These are phyloP conservation scores for Mucuna pruriens DNA, from an alignment of 306 rosid species.

Conservation along the genomic window DNA sequence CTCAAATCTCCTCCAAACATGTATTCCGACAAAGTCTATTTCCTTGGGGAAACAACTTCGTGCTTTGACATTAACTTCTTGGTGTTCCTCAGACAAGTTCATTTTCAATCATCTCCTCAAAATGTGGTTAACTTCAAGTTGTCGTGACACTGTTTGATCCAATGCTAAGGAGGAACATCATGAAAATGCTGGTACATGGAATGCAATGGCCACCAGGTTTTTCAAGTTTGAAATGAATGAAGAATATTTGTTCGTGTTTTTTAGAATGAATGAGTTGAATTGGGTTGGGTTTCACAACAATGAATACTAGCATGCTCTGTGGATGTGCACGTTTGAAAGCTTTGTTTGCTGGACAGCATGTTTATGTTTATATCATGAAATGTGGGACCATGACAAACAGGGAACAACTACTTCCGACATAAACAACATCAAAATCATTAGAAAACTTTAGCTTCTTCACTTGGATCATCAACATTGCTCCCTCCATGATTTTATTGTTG, in stretches of 20 bases:
- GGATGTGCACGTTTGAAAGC: conserved; percentile 79
- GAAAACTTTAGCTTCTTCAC: too few species aligned
- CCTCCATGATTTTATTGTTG: too few species aligned
- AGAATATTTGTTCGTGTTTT: conserved; percentile 60
- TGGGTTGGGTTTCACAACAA: conserved; percentile 68
- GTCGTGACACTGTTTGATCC: conserved; percentile 55
- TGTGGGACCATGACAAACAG: too few species aligned
- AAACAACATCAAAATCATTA: too few species aligned
- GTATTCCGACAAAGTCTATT: conserved; percentile 56
- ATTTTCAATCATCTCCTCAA: conserved; percentile 73
- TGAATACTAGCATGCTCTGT: conserved; percentile 75
- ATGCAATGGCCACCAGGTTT: conserved; percentile 75
- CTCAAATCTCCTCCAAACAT: conserved; percentile 72
- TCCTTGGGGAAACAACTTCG: conserved; percentile 70
- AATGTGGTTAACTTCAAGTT: conserved; percentile 52
- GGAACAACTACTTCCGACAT: too few species aligned
- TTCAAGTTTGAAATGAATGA: conserved; percentile 67
- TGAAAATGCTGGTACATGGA: conserved; percentile 86
- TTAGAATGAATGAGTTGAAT: conserved; percentile 58
- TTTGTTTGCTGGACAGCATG: conserved; percentile 57
- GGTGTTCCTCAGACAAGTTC: conserved; percentile 69
- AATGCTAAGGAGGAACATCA: conserved; percentile 61
- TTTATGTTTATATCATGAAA: conserved; percentile 72
- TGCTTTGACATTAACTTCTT: conserved; percentile 69
- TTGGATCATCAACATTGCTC: too few species aligned